Base-by-base conservation (phyloP, 306 rosid genomes). In the Sphenostylis stenocarpa region DNA sequence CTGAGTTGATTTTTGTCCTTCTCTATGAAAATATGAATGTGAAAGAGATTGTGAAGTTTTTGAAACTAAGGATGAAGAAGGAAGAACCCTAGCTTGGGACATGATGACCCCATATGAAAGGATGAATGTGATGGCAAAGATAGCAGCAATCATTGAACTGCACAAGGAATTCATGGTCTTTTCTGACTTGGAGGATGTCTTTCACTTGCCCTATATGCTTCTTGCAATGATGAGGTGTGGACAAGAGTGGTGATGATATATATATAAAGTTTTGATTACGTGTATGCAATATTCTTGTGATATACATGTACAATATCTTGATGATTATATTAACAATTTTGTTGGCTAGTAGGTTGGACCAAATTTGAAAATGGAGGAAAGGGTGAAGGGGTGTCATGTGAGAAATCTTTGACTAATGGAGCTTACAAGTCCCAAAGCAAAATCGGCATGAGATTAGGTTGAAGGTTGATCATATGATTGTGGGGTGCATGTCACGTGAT, bases 351-450 rank as follows among this genome's bases (percentile, higher is more conserved):
- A 36, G 20, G 12, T 80, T 63, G 51, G 55, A 82, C 63, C 28
- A 75, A 65, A 75, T 74, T 61, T 81, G 52, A 82, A 69, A 70
- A 55, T 31, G 53, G 5, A 65, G 78, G 73, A 88, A 67, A 61
- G 69, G 78, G n/a, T 44, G 84, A 78, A 82, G 88, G 81, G 19
- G 82, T 31, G 85, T 82, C 98, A 91, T 88, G 97, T 91, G 98
- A 86, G 82, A 80, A 65, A 79, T 82, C 82, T 84, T 91, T 88
- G 96, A 88, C 91, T 86, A 89, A 81, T 74, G 5, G 38, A 77
- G 21, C 89, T 78, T 85, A 71, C 92, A 86, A 88, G 79, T 93
- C 84, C 95, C 95, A 91, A 91, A 81, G 92, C 90, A 68, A 82
- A 81, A 86, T 80, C 64, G 82, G 78, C 78, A 65, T 34, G 61